Percentiles rank a stretch among this genome's conserved stretches.
These are phyloP conservation scores for Dendrobium huoshanense DNA, from an alignment of 106 monocot genomes.

Conservation along the genomic window DNA sequence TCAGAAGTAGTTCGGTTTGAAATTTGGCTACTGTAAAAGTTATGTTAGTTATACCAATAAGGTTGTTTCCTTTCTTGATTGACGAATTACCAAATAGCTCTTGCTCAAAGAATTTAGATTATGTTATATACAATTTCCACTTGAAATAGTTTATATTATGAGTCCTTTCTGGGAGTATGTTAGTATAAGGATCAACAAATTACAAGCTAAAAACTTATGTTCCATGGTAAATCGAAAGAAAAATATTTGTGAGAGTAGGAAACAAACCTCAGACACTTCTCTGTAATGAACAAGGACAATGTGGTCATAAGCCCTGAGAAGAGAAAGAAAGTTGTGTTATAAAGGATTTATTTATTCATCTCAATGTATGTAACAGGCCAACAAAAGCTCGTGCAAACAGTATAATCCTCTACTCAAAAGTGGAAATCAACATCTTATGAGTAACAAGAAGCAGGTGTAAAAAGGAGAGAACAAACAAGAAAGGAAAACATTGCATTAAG, in stretches of 20 bases:
- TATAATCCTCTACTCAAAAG: background rate
- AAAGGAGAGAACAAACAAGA: background rate
- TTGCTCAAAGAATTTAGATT: too few species aligned
- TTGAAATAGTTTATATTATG: too few species aligned
- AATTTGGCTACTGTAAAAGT: too few species aligned
- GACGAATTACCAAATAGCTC: too few species aligned
- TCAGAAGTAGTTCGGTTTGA: too few species aligned
- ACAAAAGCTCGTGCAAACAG: background rate
- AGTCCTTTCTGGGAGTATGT: too few species aligned
- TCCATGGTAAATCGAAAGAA: background rate
- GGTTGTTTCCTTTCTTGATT: too few species aligned
- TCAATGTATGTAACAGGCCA: background rate
- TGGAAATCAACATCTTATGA: background rate
- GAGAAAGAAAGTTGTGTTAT: background rate
- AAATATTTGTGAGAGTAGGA: background rate
- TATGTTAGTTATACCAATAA: too few species aligned
- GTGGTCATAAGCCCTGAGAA: constrained; percentile 77
- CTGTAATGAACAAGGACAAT: constrained; percentile 95
- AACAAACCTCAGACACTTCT: constrained; percentile 83
- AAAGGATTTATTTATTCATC: background rate
- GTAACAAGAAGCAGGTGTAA: background rate
- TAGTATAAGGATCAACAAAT: too few species aligned
- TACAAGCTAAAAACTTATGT: too few species aligned
- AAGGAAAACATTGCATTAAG: background rate
- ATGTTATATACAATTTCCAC: too few species aligned